Conservation (phyloP, 2,329 filamentous ascomycete species). For the Cadophora sp. region DNA sequence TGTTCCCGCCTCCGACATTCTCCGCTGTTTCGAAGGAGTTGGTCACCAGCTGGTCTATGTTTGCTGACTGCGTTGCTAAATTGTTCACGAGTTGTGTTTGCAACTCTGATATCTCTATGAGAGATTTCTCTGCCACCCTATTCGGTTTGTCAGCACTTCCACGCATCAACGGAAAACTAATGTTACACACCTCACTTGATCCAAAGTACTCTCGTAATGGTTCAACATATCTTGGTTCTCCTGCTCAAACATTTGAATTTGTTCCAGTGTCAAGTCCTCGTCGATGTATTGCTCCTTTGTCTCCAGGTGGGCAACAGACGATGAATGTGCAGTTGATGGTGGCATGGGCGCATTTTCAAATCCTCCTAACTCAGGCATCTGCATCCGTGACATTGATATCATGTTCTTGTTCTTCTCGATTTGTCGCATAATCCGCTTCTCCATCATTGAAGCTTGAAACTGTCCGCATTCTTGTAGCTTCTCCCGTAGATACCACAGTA, state of each 20-base stretch:
- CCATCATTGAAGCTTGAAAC: slow-evolving; percentile 91
- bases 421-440: slow-evolving; percentile 82
- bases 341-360: slow-evolving; percentile 35
- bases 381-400: slow-evolving; percentile 69
- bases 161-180: background rate
- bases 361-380: slow-evolving; percentile 40
- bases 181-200: slow-evolving; percentile 84
- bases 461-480: slow-evolving; percentile 77
- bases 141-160: slow-evolving; percentile 27
- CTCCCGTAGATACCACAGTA: slow-evolving; percentile 82
- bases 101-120: slow-evolving; percentile 90
- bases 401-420: slow-evolving; percentile 90
- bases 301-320: slow-evolving; percentile 32
- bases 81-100: slow-evolving; percentile 90
- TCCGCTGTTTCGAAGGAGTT: slow-evolving; percentile 84
- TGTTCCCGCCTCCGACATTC: slow-evolving; percentile 89
- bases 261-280: slow-evolving; percentile 74
- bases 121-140: slow-evolving; percentile 86
- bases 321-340: slow-evolving; percentile 27
- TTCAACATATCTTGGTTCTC: slow-evolving; percentile 93
- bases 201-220: slow-evolving; percentile 91
- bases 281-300: slow-evolving; percentile 37
- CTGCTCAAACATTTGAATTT: slow-evolving; percentile 90
- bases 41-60: slow-evolving; percentile 86
- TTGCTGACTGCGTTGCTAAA: slow-evolving; percentile 82